Conservation (phyloP, 2,329 filamentous ascomycete genomes). For the Alternaria conjuncta region DNA sequence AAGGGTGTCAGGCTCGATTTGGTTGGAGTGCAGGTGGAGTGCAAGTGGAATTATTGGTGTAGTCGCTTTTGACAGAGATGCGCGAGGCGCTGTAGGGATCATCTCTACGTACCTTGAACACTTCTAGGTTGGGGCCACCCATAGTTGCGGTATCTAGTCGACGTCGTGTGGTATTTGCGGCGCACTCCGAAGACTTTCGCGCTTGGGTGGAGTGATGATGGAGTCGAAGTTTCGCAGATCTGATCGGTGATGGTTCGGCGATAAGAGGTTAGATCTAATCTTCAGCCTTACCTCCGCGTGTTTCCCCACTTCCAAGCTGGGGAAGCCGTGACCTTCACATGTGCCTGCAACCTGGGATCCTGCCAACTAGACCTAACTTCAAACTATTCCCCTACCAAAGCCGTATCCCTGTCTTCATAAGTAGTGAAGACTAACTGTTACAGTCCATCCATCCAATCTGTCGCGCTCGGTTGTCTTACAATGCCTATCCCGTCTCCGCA, state of each 20-base stretch:
- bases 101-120: constrained; percentile 76
- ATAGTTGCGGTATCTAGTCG: constrained; percentile 55
- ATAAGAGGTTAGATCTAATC: constrained; percentile 9
- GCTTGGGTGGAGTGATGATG: constrained; percentile 10
- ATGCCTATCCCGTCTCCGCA: constrained; percentile 19
- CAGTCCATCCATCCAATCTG: background rate
- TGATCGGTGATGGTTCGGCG: constrained; percentile 11
- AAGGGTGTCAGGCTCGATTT: background rate
- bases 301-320: constrained; percentile 6
- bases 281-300: background rate
- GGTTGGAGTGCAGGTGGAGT: background rate
- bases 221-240: constrained; percentile 7
- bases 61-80: background rate
- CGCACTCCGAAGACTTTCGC: background rate
- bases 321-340: constrained; percentile 6
- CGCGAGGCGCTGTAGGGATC: background rate
- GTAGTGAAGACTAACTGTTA: background rate
- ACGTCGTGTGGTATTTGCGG: background rate
- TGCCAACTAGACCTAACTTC: no score
- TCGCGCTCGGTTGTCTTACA: background rate
- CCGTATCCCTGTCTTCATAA: no score
- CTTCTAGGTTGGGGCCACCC: constrained; percentile 88
- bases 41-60: constrained; percentile 1
- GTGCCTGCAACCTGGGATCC: background rate
- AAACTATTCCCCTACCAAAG: no score